A percentile compares a stretch with the other conserved stretches of the same genome.
Evolutionary conservation across 2,329 filamentous ascomycete species (phyloP).

Genomic region (Waltergamsia citrina): DNA sequence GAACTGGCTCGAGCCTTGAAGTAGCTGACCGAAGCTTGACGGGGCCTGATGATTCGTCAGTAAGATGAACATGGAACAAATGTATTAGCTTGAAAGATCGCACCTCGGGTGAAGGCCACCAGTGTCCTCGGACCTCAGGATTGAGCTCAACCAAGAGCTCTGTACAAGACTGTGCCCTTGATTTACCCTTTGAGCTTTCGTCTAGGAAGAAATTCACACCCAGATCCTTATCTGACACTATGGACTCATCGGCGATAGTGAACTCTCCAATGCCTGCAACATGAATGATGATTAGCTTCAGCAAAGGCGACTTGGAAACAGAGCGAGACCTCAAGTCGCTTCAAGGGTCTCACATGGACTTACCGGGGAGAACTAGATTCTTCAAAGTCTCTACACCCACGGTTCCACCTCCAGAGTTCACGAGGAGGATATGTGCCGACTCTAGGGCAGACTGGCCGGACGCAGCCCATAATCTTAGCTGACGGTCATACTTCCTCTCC

Average conservation of each 20-base stretch:
- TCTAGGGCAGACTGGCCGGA: slow-evolving; percentile 86
- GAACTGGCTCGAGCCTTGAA: slow-evolving; percentile 30
- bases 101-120: slow-evolving; percentile 42
- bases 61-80: background rate
- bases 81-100: slow-evolving; percentile 5
- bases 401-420: slow-evolving; percentile 81
- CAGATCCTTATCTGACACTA: slow-evolving; percentile 73
- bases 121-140: slow-evolving; percentile 78
- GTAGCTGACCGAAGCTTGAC: slow-evolving; percentile 22
- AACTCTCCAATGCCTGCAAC: slow-evolving; percentile 73
- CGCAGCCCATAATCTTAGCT: slow-evolving; percentile 91
- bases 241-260: slow-evolving; percentile 74
- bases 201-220: slow-evolving; percentile 97
- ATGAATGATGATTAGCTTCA: background rate
- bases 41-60: background rate
- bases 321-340: background rate
- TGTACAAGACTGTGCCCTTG: slow-evolving; percentile 68
- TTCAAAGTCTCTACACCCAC: slow-evolving; percentile 88
- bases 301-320: background rate
- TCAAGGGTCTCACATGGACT: background rate
- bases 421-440: slow-evolving; percentile 78
- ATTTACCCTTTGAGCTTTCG: slow-evolving; percentile 63
- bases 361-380: slow-evolving; percentile 88
- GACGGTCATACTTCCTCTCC: slow-evolving; percentile 81
- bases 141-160: slow-evolving; percentile 80